Conservation (phyloP, 805 yeast genomes). For the Teunomyces panamensis region DNA sequence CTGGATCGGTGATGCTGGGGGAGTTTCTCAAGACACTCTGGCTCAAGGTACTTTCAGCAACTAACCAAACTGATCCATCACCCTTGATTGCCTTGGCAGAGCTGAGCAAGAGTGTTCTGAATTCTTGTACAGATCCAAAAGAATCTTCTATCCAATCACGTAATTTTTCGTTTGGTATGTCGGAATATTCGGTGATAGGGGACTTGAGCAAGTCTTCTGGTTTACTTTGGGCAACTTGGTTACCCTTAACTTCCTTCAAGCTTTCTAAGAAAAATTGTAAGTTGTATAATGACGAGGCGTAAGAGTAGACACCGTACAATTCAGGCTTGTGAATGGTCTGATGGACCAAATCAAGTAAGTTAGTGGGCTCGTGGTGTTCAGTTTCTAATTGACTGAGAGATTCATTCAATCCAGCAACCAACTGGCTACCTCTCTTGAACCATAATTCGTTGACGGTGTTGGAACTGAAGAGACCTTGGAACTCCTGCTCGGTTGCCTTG, state of each 20-base stretch:
- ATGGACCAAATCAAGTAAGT: constrained; percentile 27
- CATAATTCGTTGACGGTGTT: constrained; percentile 34
- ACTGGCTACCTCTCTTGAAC: constrained; percentile 36
- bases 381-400: constrained; percentile 18
- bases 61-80: constrained; percentile 88
- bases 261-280: constrained; percentile 48
- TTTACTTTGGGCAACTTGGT: constrained; percentile 13
- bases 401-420: constrained; percentile 34
- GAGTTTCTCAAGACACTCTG: constrained; percentile 22
- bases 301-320: constrained; percentile 41
- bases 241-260: constrained; percentile 27
- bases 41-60: constrained; percentile 51
- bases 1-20: constrained; percentile 10
- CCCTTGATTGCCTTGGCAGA: constrained; percentile 76
- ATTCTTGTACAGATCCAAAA: constrained; percentile 77
- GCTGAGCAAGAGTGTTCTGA: constrained; percentile 64
- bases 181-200: constrained; percentile 38
- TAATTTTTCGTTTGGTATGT: constrained; percentile 36
- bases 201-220: constrained; percentile 41
- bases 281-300: constrained; percentile 48
- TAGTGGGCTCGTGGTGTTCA: constrained; percentile 8
- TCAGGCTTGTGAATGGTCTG: constrained; percentile 45
- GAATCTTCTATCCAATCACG: constrained; percentile 50
- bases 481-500: constrained; percentile 23
- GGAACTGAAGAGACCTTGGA: constrained; percentile 34